Evolutionary conservation across 805 yeast species (phyloP), one percentile per base, ranked within the genome.

Genomic region (Zygoascus biomembranicola): DNA sequence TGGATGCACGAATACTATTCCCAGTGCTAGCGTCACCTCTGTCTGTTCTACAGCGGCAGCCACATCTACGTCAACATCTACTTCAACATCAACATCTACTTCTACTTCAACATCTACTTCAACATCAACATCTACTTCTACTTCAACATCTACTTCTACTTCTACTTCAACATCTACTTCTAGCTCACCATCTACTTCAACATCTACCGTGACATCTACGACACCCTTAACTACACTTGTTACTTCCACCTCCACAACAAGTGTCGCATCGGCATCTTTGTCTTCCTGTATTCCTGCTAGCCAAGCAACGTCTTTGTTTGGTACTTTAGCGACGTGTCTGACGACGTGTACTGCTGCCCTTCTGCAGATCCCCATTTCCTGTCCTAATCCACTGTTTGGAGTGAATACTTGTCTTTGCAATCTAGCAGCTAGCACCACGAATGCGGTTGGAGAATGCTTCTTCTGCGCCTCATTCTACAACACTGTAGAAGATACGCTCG

Each of bases 301-400:
- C 39, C 16, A n/a, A 35, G 39, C 39, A n/a, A 13, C 39, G 13
- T 35, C 39, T 8, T 6, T 23, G 28, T 23, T 23, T 23, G 57
- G 53, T 16, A 49, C 55, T 37, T 45, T 53, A 18, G 32, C 39
- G n/a, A 43, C 49, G 13, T 47, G 56, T 54, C 31, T 56, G 48
- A 23, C 52, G 52, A 10, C 48, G 47, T 43, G 56, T 49, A 46
- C 56, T 43, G 32, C 32, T 9, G 55, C 55, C 16, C 42, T 48
- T 16, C 32, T 47, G n/a, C 14, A 23, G n/a, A n/a, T 52, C n/a
- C 16, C 39, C 5, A 35, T 35, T 8, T 35, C 39, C 4, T 35
- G 39, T 35, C 39, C 39, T 13, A 3, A 4, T 11, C 39, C 39
- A 8, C 6, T 23, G 6, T 35, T 35, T 8, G 16, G 39, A 13